Percentiles rank a stretch among this genome's conserved stretches.
Conservation (phyloP, 1,284 basidiomycete species). For the Trichosporon inkin region DNA sequence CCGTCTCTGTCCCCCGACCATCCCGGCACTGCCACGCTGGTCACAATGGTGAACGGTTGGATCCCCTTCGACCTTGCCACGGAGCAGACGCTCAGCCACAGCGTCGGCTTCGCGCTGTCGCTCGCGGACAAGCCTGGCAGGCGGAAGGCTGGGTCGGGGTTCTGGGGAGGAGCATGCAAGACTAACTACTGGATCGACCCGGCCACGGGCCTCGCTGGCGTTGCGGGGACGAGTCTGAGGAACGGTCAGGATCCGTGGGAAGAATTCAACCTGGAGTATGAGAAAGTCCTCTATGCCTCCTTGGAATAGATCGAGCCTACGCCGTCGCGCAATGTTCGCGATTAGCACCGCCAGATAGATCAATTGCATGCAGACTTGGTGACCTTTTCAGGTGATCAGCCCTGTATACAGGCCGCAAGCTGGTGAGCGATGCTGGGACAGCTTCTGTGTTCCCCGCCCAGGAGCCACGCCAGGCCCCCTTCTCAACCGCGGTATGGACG, state of each 20-base stretch:
- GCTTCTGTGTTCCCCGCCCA: no score
- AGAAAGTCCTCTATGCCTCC: neutral
- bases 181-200: constrained; percentile 41
- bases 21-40: constrained; percentile 13
- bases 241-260: constrained; percentile 9
- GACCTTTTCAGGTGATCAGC: no score
- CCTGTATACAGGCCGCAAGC: no score
- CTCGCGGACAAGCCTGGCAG: constrained; percentile 18
- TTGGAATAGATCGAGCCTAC: neutral
- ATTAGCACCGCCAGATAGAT: no score
- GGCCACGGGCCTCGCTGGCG: constrained; percentile 24
- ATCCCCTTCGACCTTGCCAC: constrained; percentile 15
- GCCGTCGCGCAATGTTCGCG: no score
- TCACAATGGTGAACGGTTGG: constrained; percentile 8
- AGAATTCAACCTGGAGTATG: neutral
- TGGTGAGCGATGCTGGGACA: no score
- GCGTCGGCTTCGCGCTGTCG: constrained; percentile 22
- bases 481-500: no score
- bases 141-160: constrained; percentile 27
- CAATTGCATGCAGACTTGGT: no score
- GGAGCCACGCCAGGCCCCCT: no score
- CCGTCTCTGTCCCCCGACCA: constrained; percentile 16
- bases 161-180: constrained; percentile 33
- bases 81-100: constrained; percentile 10
- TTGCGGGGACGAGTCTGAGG: neutral